Evolutionary conservation across 164 flowering plant species (phyloP), one percentile per base, ranked within the genome.

Genomic region (Stephania yunnanensis): DNA sequence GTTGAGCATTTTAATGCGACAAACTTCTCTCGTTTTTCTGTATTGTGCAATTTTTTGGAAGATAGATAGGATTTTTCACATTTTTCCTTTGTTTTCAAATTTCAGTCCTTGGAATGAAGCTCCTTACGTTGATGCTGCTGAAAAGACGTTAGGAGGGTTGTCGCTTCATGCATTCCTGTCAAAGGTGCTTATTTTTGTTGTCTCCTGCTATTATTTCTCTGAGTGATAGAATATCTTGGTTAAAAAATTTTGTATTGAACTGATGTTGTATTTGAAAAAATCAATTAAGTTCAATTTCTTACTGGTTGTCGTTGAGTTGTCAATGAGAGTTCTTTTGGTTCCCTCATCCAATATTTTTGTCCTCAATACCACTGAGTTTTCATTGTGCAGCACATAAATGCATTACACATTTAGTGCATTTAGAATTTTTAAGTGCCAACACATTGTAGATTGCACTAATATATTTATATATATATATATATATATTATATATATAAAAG

Each of bases 101-200:
- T 78, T n/a, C 77, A 91, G 93, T 84, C 99, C 99, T 75, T 96
- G 97, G 95, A 80, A 63, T 77, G 97, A 87, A 74, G 84, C 86
- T 75, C 92, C 94, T 17, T 96, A 89, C 72, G 76, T 71, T 75
- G 95, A 90, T 82, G 90, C 97, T 76, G 94, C 92, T 0, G 90
- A 87, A 80, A 92, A 77, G 85, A 91, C 88, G 45, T 77, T 96
- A 73, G 93, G 90, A 64, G 95, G 95, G 44, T 70, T 96, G 64
- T 84, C 98, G 13, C 81, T 90, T 80, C 90, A 90, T 84, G 97
- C 92, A 12, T 96, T 94, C 77, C 81, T 96, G 74, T 92, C 99
- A 29, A 74, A 85, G 98, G 99, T 94, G 74, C 67, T 20, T n/a
- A 48, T 67, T 48, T 22, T 69, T 69, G 6, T 66, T 29, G 10